Base-by-base conservation (phyloP, 202 grass and related monocot species). In the Panicum virgatum region DNA sequence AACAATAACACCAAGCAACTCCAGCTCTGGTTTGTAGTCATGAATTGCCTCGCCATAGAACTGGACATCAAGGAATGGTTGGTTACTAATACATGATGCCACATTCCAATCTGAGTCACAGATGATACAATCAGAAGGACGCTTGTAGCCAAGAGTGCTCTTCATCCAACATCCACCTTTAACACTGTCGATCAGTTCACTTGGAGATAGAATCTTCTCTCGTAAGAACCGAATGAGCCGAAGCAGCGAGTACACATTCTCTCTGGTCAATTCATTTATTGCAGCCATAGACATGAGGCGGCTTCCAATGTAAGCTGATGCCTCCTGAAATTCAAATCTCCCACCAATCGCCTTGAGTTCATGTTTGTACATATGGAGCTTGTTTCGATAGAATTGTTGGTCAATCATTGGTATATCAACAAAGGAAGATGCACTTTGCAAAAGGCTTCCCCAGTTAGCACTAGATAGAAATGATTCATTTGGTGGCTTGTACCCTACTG, bases 331-430 rank as follows among this genome's bases (percentile, higher is more conserved):
- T 65, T 91, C 71, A 86, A 82, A 93, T 66, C 77, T 91, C 26
- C 91, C 88, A 1, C 88, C 94, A 30, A 97, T 93, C 45, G 2
- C 5, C 66, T 54, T 71, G 3, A 91, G 79, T 77, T 91, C 90
- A 16, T 89, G 34, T 27, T 78, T 84, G 59, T 89, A 97, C 3
- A 10, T 43, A 40, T 54, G 26, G 69, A 93, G 57, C 66, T 69
- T 47, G 23, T 81, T 40, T 23, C 39, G 52, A 47, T 97, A 93
- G 39, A 73, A 86, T 29, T 89, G 51, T 50, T 86, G 81, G 65
- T 97, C 88, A 18, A 97, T 81, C 81, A 97, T 87, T 23, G 93
- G 86, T 85, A 97, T 81, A 62, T 93, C 93, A n/a, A 93, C 88
- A 36, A 81, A 85, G 15, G 83, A 83, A 73, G 80, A 62, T 13